Base-by-base conservation (phyloP, 371 early-diverging fungal genomes). In the Thermomucor indicae-seudaticae region DNA sequence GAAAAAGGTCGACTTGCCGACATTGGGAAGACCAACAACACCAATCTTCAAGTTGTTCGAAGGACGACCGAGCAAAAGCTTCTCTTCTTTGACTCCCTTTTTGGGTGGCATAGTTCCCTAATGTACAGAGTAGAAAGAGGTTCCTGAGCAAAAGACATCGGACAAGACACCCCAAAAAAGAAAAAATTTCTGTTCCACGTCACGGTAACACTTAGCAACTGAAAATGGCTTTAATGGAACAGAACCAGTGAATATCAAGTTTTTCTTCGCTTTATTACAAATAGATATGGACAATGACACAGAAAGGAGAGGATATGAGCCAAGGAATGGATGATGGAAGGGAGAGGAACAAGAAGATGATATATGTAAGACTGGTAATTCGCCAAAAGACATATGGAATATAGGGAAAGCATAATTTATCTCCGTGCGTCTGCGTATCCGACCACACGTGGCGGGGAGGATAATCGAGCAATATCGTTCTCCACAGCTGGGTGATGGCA, bases 21-120 rank as follows among this genome's bases (percentile, higher is more conserved):
- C 95, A 67, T 99, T 99, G 60, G 99, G 99, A 53, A 99, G 81
- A 30, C 99, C 99, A 12, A 99, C 97, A 35, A 98, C 88, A 60
- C 91, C 98, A 78, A 97, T 94, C 75, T 93, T 92, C 57, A 99
- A 76, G 74, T 97, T 97, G 81, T 95, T 94, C 60, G 90, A 83
- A 46, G 98, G 96, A 57, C 96, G 86, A 42, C 95, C 95, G 41
- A 97, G 79, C 57, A 92, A 76, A 45, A 87, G 69, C 80, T 93
- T 93, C 57, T 89, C 88, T 78, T 91, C 90, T 52, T 72, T 73
- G 54, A 76, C 84, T 58, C 69, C 79, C 74, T 91, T 91, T 85
- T 91, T 91, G 55, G 91, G 91, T 52, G 89, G 76, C 65, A 70
- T 58, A 44, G 22, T 44, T 51, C 34, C n/a, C 34, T 32, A 32